Evolutionary conservation across 2,329 filamentous ascomycete species (phyloP).

Genomic region (Coniosporium tulheliwenetii): DNA sequence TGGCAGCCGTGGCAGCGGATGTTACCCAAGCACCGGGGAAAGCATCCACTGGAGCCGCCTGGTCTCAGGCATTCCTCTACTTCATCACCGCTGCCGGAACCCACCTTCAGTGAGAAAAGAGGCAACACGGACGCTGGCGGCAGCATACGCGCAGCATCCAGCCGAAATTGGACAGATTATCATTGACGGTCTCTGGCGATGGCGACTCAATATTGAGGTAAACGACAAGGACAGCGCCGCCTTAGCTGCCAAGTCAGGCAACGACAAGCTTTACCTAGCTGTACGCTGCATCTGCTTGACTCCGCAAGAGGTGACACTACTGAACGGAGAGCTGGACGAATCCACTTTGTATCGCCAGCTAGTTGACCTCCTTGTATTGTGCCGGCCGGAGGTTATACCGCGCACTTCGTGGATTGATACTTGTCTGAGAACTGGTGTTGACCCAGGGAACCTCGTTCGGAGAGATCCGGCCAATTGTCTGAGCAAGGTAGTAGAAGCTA

Average conservation of each 20-base stretch:
- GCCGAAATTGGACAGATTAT: slow-evolving; percentile 45
- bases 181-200: slow-evolving; percentile 62
- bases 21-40: slow-evolving; percentile 17
- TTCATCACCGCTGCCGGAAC: slow-evolving; percentile 49
- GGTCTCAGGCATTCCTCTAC: slow-evolving; percentile 79
- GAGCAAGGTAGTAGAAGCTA: slow-evolving; percentile 43
- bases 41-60: slow-evolving; percentile 43
- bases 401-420: slow-evolving; percentile 77
- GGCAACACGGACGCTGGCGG: slow-evolving; percentile 44
- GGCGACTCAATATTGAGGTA: slow-evolving; percentile 50
- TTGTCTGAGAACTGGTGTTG: slow-evolving; percentile 62
- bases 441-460: slow-evolving; percentile 64
- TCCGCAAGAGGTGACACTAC: slow-evolving; percentile 31
- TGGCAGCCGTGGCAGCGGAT: slow-evolving; percentile 44
- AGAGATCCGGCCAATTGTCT: slow-evolving; percentile 50
- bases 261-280: slow-evolving; percentile 44
- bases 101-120: slow-evolving; percentile 48
- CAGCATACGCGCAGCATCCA: slow-evolving; percentile 47
- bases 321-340: slow-evolving; percentile 27
- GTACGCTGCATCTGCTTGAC: slow-evolving; percentile 48
- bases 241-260: slow-evolving; percentile 46
- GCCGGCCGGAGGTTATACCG: slow-evolving; percentile 62
- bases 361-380: slow-evolving; percentile 61
- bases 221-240: slow-evolving; percentile 69
- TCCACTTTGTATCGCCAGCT: slow-evolving; percentile 52